phyloP scores from a whole-genome alignment of 75 land plant species.

The Cupressus sempervirens region DNA sequence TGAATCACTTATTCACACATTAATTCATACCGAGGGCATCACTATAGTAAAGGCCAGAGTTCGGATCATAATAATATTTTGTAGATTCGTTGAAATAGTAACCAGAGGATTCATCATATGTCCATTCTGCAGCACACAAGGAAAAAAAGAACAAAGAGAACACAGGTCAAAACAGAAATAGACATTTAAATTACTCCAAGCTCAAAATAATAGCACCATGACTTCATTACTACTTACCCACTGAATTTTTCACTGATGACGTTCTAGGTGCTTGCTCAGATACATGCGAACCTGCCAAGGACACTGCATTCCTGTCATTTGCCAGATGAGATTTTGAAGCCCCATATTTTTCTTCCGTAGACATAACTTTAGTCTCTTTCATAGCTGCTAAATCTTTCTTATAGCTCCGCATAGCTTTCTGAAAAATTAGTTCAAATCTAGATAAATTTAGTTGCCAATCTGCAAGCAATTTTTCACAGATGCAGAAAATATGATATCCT shows the following conservation, averaged over 20 bases:
- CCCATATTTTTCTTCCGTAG: slow-evolving; percentile 4
- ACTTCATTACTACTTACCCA: neutral
- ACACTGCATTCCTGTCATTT: neutral
- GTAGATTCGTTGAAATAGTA: slow-evolving; percentile 64
- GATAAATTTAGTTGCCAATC: neutral
- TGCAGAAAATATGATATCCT: neutral
- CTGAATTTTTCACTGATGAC: neutral
- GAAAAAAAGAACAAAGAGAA: neutral
- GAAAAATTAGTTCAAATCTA: slow-evolving; percentile 9
- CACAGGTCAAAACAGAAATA: neutral
- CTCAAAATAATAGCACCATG: neutral
- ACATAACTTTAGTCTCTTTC: slow-evolving; percentile 21
- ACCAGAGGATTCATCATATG: slow-evolving; percentile 61
- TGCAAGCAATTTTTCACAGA: neutral
- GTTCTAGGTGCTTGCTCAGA: neutral
- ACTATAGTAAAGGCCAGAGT: slow-evolving; percentile 77
- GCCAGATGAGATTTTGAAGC: slow-evolving; percentile 2
- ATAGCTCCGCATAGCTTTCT: slow-evolving; percentile 95
- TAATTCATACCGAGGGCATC: slow-evolving; percentile 57
- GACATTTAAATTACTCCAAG: neutral
- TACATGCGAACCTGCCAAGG: neutral
- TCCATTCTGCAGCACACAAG: slow-evolving; percentile 61
- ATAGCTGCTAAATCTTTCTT: slow-evolving; percentile 73
- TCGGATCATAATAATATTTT: slow-evolving; percentile 70
- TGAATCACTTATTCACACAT: neutral